Evolutionary conservation across 768 basidiomycete genomes (phyloP), one percentile per base, ranked within the genome.

Genomic region (Russula sp.): DNA sequence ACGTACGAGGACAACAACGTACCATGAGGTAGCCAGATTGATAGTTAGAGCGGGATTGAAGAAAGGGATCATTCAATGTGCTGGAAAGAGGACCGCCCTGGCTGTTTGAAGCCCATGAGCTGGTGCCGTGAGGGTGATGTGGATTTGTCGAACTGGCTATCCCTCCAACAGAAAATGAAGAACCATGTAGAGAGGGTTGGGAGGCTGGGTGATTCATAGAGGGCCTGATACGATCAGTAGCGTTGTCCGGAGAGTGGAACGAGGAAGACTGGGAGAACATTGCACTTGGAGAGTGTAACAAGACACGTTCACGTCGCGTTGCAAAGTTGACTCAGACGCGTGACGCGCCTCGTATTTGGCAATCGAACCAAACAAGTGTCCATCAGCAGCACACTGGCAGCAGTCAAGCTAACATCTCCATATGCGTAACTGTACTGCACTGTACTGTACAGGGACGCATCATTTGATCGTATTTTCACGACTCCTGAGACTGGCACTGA

Each of bases 21-120:
- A 90, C 89, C 85, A 92, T 82, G 57, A 92, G 78, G 72, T 91
- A 92, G 4, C 89, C 89, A 40, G 87, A 79, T 69, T 91, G 89
- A 71, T 91, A 91, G 68, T 88, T 87, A 59, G 85, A 83, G 66
- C 88, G 79, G 3, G 87, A 84, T 73, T 88, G 87, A 9, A 85
- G 81, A 56, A 91, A 79, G 14, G 83, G 79, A 67, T 89, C 88
- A n/a, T 79, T 78, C 62, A 88, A 79, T 27, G 84, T 79, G n/a
- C 78, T 73, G 4, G 79, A 74, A 20, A 84, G 76, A 10, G 78
- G 71, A 42, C 75, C 69, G 1, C 72, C 68, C 27, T 82, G 76
- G 66, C 79, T 81, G 0, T 79, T 72, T 42, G 75, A 78, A 8
- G 78, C 80, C 81, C 87, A 87, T 1, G 81, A 69, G 63, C 77